Conservation (phyloP, 1,284 basidiomycete genomes). For the Phaffia rhodozyma region DNA sequence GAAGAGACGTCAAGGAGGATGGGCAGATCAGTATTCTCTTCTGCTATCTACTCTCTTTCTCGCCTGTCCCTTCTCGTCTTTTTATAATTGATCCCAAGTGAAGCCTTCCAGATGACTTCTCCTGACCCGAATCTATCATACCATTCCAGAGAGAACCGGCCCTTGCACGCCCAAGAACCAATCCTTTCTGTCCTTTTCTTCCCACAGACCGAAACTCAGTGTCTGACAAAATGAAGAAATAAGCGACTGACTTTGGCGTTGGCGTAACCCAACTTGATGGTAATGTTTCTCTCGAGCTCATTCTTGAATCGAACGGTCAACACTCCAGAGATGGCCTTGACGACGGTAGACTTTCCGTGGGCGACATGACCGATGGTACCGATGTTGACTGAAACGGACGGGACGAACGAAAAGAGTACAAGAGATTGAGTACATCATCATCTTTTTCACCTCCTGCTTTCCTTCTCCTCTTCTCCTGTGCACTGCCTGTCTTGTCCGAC, state of each 20-base stretch:
- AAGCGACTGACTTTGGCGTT: conserved; percentile 75
- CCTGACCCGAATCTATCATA: background rate
- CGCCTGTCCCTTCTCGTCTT: background rate
- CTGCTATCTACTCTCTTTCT: background rate
- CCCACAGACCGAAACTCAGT: background rate
- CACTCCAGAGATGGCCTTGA: conserved; percentile 98
- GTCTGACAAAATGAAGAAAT: background rate
- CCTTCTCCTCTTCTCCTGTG: background rate
- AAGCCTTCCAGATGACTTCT: too few species aligned
- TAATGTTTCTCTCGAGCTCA: conserved; percentile 95
- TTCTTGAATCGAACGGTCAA: conserved; percentile 99
- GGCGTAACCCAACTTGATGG: conserved; percentile 96
- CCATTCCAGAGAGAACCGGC: background rate
- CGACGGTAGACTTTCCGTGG: conserved; percentile 97
- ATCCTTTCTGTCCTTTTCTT: background rate
- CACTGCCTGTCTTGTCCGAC: too few species aligned
- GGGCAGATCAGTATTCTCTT: background rate
- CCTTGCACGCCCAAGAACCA: background rate
- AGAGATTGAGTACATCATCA: background rate
- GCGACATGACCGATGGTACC: conserved; percentile 89
- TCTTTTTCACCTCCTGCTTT: too few species aligned
- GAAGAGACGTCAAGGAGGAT: background rate
- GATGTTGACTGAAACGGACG: conserved; percentile 32
- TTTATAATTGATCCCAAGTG: background rate
- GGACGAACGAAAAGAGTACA: conserved; percentile 4